phyloP scores from a whole-genome alignment of 352 stramenopile genomes.

The Globisporangium splendens region DNA sequence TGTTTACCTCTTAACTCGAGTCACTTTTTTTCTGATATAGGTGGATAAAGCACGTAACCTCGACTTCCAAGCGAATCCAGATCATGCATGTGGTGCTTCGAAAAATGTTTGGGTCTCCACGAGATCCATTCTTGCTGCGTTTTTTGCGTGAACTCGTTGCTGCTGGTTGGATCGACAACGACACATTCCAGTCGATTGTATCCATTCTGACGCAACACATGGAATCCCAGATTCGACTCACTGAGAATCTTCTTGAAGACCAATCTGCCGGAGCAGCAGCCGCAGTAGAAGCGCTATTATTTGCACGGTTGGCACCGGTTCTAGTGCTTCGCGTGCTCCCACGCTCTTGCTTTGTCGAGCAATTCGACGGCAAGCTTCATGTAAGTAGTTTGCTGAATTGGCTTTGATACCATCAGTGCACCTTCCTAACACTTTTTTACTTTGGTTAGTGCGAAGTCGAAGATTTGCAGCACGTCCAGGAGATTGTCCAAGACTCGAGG shows the following conservation, averaged over 20 bases:
- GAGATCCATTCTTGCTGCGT: constrained; percentile 34
- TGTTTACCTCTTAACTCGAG: background rate
- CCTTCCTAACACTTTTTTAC: no score
- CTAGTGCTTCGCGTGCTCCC: constrained; percentile 64
- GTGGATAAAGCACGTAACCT: constrained; percentile 25
- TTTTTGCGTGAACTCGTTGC: constrained; percentile 42
- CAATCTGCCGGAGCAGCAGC: constrained; percentile 24
- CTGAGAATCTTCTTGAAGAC: constrained; percentile 43
- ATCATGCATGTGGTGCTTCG: constrained; percentile 28
- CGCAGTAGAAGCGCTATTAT: constrained; percentile 48
- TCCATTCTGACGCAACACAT: constrained; percentile 27
- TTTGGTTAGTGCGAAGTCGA: constrained; percentile 17
- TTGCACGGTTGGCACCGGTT: constrained; percentile 53
- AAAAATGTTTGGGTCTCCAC: constrained; percentile 43
- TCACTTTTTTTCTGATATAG: constrained; percentile 9
- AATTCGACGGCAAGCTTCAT: constrained; percentile 6
- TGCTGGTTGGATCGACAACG: constrained; percentile 24
- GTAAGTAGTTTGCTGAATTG: constrained; percentile 15
- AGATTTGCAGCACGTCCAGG: constrained; percentile 29
- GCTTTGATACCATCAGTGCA: no score
- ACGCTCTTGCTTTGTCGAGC: constrained; percentile 17
- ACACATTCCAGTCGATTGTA: constrained; percentile 20
- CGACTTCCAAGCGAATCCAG: constrained; percentile 5
- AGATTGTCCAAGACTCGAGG: constrained; percentile 16
- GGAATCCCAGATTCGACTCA: constrained; percentile 42